phyloP scores from a whole-genome alignment of 2,329 filamentous ascomycete species.

The Fusarium humuli region DNA sequence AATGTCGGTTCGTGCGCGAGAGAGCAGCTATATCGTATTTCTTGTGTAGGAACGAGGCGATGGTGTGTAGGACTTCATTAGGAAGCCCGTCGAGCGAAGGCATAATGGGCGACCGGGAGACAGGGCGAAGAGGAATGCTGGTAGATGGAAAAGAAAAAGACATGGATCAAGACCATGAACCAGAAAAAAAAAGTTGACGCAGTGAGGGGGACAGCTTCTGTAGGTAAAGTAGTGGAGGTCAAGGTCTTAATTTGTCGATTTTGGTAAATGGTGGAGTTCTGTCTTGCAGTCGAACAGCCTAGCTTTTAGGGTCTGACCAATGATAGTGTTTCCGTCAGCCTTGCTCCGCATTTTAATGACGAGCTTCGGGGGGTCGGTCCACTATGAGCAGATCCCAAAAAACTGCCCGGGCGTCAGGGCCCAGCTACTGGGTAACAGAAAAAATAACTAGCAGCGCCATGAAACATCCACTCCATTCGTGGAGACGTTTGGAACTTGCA shows the following conservation, averaged over 20 bases:
- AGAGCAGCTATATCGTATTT: conserved; percentile 46
- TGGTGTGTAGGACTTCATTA: conserved; percentile 46
- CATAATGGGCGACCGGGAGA: conserved; percentile 29
- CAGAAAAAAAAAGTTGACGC: background rate
- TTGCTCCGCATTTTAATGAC: conserved; percentile 7
- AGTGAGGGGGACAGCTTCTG: conserved; percentile 1
- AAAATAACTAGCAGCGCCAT: background rate
- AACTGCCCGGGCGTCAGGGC: background rate
- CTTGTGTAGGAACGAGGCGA: conserved; percentile 43
- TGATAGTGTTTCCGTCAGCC: background rate
- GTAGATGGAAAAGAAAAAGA: background rate
- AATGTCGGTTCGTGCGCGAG: conserved; percentile 42
- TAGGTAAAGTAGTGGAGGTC: background rate
- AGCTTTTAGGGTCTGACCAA: background rate
- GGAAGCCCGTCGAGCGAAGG: conserved; percentile 48
- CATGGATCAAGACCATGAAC: background rate
- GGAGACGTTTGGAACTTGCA: background rate
- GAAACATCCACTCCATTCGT: background rate
- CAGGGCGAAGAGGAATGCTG: conserved; percentile 22
- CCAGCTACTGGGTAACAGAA: background rate
- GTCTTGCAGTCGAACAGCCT: background rate
- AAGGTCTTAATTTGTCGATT: background rate
- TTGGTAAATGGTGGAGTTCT: background rate
- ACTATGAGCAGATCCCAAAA: conserved; percentile 1
- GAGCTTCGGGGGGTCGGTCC: background rate